These are phyloP conservation scores for Neurospora cerealis DNA, from an alignment of 495 filamentous ascomycete species.

Conservation along the genomic window DNA sequence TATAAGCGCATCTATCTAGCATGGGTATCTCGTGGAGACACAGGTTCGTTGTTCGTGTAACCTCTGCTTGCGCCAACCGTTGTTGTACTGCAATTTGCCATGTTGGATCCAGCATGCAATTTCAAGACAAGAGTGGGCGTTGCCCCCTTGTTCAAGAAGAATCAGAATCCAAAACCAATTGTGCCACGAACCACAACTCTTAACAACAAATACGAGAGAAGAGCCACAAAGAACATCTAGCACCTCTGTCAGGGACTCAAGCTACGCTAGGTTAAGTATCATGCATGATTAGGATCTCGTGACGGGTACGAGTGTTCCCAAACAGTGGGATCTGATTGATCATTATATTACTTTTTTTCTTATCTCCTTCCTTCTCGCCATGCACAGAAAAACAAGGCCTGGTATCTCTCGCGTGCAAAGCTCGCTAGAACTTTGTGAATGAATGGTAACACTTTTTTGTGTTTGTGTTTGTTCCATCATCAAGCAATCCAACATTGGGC, in stretches of 20 bases:
- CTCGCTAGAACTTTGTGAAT: not conserved
- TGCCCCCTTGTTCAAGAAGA: not conserved
- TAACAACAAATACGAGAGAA: not conserved
- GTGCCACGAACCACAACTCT: not conserved
- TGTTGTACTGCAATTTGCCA: not conserved
- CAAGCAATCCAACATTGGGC: not conserved
- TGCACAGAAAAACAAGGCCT: not conserved
- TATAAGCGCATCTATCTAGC: not conserved
- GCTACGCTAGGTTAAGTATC: no score
- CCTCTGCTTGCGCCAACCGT: not conserved
- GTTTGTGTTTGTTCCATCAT: not conserved
- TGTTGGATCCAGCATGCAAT: not conserved
- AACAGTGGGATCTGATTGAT: not conserved
- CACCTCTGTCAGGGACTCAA: not conserved
- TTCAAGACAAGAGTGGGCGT: not conserved
- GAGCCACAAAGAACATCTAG: not conserved
- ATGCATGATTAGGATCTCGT: not conserved
- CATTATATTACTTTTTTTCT: not conserved
- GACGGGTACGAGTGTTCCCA: not conserved
- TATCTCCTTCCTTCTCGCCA: not conserved
- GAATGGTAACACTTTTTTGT: not conserved
- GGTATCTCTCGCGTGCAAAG: not conserved
- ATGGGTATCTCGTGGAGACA: not conserved
- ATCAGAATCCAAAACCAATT: not conserved
- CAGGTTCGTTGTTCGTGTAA: not conserved